Evolutionary conservation across 192 early-diverging fungal species (phyloP).

Genomic region (Coemansia sp.): DNA sequence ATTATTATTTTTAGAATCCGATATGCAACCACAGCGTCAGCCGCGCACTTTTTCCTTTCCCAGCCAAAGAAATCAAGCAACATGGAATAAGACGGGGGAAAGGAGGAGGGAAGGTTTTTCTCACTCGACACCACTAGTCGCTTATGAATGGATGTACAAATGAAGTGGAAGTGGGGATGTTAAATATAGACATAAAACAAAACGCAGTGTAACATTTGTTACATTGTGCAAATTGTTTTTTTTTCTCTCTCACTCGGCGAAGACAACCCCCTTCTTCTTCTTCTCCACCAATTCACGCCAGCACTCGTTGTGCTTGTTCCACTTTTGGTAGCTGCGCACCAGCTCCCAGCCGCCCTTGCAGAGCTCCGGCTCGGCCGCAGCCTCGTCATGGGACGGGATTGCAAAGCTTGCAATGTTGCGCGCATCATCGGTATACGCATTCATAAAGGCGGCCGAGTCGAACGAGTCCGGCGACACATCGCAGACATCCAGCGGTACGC

Average conservation of each 20-base stretch:
- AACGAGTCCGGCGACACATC: constrained; percentile 29
- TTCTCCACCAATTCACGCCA: constrained; percentile 40
- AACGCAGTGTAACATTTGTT: not conserved
- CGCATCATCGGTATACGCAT: constrained; percentile 43
- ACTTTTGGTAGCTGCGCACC: constrained; percentile 24
- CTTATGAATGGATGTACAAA: not conserved
- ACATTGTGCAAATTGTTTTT: too few species aligned
- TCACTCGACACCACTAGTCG: not conserved
- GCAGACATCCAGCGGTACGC: constrained; percentile 28
- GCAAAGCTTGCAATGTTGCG: constrained; percentile 28
- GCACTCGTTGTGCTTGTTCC: constrained; percentile 32
- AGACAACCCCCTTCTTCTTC: not conserved
- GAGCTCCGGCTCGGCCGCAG: constrained; percentile 24
- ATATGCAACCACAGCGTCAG: too few species aligned
- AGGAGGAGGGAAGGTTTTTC: too few species aligned
- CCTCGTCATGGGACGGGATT: constrained; percentile 19
- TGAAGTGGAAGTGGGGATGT: not conserved
- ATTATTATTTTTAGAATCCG: not conserved
- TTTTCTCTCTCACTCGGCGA: not conserved
- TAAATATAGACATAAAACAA: not conserved
- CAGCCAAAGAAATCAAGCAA: too few species aligned
- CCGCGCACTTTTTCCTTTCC: too few species aligned
- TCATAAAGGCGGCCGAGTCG: constrained; percentile 15
- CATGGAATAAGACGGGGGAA: too few species aligned
- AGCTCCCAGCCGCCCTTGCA: constrained; percentile 40